Evolutionary conservation across 2,329 filamentous ascomycete genomes (phyloP), one percentile per base, ranked within the genome.

Genomic region (Didymella arachidicola): DNA sequence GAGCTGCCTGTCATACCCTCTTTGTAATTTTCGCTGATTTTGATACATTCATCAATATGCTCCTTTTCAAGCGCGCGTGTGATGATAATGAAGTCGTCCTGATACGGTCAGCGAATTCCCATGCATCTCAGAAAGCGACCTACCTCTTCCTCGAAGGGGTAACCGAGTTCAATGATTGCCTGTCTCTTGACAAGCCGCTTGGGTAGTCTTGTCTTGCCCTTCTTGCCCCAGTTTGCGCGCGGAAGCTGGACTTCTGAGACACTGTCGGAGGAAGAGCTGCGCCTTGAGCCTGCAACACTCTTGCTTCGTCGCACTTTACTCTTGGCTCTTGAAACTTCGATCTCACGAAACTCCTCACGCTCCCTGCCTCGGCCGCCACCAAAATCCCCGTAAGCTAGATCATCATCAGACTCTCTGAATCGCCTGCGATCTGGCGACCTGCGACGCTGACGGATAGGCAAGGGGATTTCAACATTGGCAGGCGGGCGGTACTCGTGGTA

Each of bases 11-110:
- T 65, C 79, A 53, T 71, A 80, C 80, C 74, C 49, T 80, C 79
- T 72, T 80, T 81, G 78, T 92, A 93, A 30, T 89, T 87, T 70
- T 93, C 90, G 76, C 92, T 96, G 48, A 93, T 82, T 69, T 87
- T 89, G 68, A 97, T 90, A 43, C 97, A 83, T 70, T 96, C 90
- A 67, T 97, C 93, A 63, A 97, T 97, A 68, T 97, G 92, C 18
- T 94, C 87, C 68, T 96, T 93, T 16, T 92, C 91, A 5, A 98
- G 83, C 10, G 94, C 93, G 72, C 91, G 89, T 67, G 90, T 87
- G 32, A 98, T 87, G 51, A 97, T 86, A 67, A 95, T 87, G 22
- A 89, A 90, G 66, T 90, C 89, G 38, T 90, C 92, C 91, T 95
- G 65, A 7, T 7, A 34, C 32, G 54, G 51, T 68, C 63, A 84